Percentiles rank a stretch among this genome's conserved stretches.
Conservation (phyloP, 2,329 filamentous ascomycete genomes). For the Ophiostoma himal-ulmi region DNA sequence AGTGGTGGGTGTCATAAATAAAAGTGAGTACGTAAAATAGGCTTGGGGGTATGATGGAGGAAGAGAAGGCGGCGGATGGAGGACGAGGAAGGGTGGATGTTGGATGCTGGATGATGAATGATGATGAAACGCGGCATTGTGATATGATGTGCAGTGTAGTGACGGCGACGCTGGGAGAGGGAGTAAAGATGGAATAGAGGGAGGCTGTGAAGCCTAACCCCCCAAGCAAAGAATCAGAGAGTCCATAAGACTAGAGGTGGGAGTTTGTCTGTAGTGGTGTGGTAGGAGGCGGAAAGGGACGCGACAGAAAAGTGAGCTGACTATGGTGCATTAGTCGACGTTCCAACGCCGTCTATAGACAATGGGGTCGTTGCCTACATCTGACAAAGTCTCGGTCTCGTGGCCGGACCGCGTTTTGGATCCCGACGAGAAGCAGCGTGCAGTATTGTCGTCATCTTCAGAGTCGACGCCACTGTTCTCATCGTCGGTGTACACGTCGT, state of each 20-base stretch:
- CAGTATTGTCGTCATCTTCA: constrained; percentile 18
- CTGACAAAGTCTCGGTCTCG: constrained; percentile 21
- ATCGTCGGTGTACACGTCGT: constrained; percentile 21
- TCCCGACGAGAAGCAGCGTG: constrained; percentile 13
- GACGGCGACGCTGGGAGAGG: constrained; percentile 1
- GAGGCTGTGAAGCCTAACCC: background rate
- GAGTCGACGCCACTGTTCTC: constrained; percentile 20
- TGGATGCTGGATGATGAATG: background rate
- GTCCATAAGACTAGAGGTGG: background rate
- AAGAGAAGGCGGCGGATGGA: too few species aligned
- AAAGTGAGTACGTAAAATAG: constrained; percentile 19
- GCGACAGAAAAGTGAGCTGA: background rate
- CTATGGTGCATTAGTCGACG: constrained; percentile 20
- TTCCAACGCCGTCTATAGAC: constrained; percentile 26
- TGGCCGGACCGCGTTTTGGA: background rate
- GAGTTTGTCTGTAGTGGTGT: constrained; percentile 1
- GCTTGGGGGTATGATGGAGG: constrained; percentile 1
- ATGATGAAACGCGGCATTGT: background rate
- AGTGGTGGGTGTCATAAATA: constrained; percentile 23
- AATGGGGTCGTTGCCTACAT: constrained; percentile 21
- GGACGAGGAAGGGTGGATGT: background rate
- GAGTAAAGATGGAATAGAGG: background rate
- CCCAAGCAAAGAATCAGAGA: constrained; percentile 10
- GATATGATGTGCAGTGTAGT: background rate
- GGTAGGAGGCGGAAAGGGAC: background rate